Evolutionary conservation across 2,329 filamentous ascomycete species (phyloP).

Genomic region (Esteya vermicola): DNA sequence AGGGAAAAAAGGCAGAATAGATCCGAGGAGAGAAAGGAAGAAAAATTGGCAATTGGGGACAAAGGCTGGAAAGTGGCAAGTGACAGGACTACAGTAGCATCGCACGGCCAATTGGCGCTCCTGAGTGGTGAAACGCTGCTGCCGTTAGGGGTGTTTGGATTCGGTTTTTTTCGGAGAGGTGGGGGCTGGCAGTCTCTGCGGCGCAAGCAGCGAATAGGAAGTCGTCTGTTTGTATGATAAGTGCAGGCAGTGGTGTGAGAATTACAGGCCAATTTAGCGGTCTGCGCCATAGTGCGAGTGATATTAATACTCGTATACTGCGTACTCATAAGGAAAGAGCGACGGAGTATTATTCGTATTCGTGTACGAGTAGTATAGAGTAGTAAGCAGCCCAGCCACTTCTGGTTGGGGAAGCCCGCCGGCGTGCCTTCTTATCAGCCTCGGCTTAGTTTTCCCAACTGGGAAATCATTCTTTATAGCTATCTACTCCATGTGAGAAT

Average conservation of each 20-base stretch:
- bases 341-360: no score
- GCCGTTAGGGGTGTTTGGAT: not conserved
- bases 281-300: no score
- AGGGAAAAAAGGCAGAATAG: not conserved
- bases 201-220: not conserved
- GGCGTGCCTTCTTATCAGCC: no score
- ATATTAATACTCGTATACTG: no score
- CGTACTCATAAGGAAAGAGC: no score
- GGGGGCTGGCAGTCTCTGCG: not conserved
- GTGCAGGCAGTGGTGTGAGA: not conserved
- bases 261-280: no score
- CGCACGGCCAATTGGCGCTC: conserved; percentile 2
- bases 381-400: no score
- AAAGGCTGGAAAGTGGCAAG: conserved; percentile 2
- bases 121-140: conserved; percentile 1
- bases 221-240: not conserved
- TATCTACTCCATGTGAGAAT: no score
- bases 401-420: no score
- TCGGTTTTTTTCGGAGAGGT: conserved; percentile 2
- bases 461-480: no score
- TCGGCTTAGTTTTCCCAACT: no score
- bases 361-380: no score
- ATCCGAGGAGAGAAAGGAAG: not conserved
- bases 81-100: not conserved
- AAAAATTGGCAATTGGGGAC: not conserved